Evolutionary conservation across 345 rosid genomes (phyloP), one percentile per base, ranked within the genome.

Genomic region (Adansonia digitata): DNA sequence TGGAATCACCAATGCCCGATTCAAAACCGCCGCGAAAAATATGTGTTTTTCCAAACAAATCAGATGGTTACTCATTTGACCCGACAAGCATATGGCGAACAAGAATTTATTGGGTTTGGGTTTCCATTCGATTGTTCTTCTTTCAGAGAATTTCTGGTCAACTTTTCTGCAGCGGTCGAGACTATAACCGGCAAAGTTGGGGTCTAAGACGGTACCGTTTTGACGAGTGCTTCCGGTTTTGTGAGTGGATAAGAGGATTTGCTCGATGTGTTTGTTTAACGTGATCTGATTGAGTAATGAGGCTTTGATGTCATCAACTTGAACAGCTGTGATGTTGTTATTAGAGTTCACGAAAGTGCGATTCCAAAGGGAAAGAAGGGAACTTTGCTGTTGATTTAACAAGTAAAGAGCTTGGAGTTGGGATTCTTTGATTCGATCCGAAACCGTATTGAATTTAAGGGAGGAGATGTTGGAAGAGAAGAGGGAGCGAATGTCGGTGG

Each of bases 41-140:
- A 94, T 94, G 64, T 94, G 98, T 74, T 94, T 94, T 82, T 92
- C 97, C 29, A 94, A 74, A 71, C 97, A 94, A 65, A 94, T 94
- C 90, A 94, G 85, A 74, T 89, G 98, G 72, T 92, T 94, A 24
- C 97, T 91, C 98, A 94, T 94, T 72, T 92, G 98, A 39, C 98
- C 98, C 0, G 98, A 94, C 22, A 92, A 65, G 62, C 96, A 94
- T 35, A 94, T 81, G 0, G 96, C 91, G 51, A 91, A 86, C 69
- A 95, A 81, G 72, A 76, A 93, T 70, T 93, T 92, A 69, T 78
- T 77, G 6, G 84, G 66, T 35, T 69, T 87, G 6, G 96, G 98
- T 45, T 89, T 91, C 98, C 98, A 94, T 62, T 85, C 90, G 1
- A 91, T 79, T 14, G 86, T 88, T 78, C 52, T 90, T 74, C 86